Percentiles rank a stretch among this genome's conserved stretches.
phyloP scores from a whole-genome alignment of 1,139 yeast species.

The Lodderomyces oxycetoniae region DNA sequence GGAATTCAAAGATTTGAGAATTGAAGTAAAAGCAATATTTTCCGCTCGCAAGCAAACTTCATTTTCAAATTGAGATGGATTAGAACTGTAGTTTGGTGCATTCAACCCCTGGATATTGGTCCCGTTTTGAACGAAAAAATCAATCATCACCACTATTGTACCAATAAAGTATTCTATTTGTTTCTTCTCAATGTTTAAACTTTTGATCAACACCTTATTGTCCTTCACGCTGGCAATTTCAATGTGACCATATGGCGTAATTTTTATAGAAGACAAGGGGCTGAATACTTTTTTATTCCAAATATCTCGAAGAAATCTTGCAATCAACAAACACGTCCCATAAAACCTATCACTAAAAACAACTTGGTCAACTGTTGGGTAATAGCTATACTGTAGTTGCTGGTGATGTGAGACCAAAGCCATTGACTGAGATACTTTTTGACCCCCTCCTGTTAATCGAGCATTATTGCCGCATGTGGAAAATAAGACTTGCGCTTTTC shows the following conservation, averaged over 20 bases:
- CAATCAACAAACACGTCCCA: slow-evolving; percentile 76
- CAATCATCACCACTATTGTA: slow-evolving; percentile 57
- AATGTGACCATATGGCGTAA: slow-evolving; percentile 33
- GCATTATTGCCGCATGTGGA: slow-evolving; percentile 55
- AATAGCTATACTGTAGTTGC: slow-evolving; percentile 10
- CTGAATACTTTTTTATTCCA: slow-evolving; percentile 74
- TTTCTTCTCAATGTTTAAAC: slow-evolving; percentile 46
- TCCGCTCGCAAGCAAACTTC: slow-evolving; percentile 88
- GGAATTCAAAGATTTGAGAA: slow-evolving; percentile 69
- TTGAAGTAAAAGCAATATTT: slow-evolving; percentile 78
- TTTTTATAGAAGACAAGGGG: slow-evolving; percentile 42
- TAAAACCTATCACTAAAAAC: slow-evolving; percentile 87
- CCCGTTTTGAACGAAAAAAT: slow-evolving; percentile 54
- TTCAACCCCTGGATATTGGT: slow-evolving; percentile 61
- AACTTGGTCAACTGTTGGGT: slow-evolving; percentile 61
- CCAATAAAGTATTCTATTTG: slow-evolving; percentile 66
- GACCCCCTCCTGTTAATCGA: slow-evolving; percentile 32
- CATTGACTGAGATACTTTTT: slow-evolving; percentile 10
- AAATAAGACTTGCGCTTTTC: slow-evolving; percentile 48
- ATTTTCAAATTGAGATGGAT: slow-evolving; percentile 43
- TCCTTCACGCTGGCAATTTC: slow-evolving; percentile 44
- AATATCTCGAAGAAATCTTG: slow-evolving; percentile 70
- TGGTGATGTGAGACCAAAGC: slow-evolving; percentile 14
- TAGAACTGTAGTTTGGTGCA: slow-evolving; percentile 46
- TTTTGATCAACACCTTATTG: slow-evolving; percentile 40